Base-by-base conservation (phyloP, 2,329 filamentous ascomycete genomes). In the Xylariaceae sp. region DNA sequence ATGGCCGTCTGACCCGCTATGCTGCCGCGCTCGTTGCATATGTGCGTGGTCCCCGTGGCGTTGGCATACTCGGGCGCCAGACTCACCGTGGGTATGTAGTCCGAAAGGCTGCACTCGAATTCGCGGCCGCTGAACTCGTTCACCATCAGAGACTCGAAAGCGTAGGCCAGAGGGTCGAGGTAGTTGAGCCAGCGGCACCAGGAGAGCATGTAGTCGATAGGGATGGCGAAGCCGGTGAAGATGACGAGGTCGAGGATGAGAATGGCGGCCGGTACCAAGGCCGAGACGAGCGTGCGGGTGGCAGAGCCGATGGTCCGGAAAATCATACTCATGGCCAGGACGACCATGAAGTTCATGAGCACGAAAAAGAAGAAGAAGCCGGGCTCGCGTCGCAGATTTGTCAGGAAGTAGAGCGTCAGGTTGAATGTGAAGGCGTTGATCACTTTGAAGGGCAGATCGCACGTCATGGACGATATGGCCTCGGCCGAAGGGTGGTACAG, bases 401-500 rank as follows among this genome's bases (percentile, higher is more conserved):
- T 82, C 76, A 95, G 80, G 60, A 94, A 94, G 63, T 94, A 94
- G 3, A 94, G 60, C 1, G 77, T 70, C 19, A 89, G 33, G 54
- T 94, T 93, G 68, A 93, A 94, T 4, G 75, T 61, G 43, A 93
- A 70, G 1, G 75, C 63, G 47, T 89, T 89, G n/a, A 60, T 23
- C 7, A 93, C 59, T 58, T 92, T 94, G 59, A 86, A 86, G 0
- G 89, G 89, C 60, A 94, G 62, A 49, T 95, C 89, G 42, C 76
- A 82, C 19, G 94, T 60, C 81, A 94, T 92, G 8, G 84, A 92
- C 0, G 84, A 77, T 38, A 86, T 70, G n/a, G 87, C 85, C 67
- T 95, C 88, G 12, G 87, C 83, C 8, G 83, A 88, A 0, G 89
- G 87, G 51, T 94, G 89, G 50, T 94, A 94, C 13, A 94, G 70